Percentiles rank a stretch among this genome's conserved stretches.
Conservation (phyloP, 2,329 filamentous ascomycete species). For the Cladorrhinum sp. region DNA sequence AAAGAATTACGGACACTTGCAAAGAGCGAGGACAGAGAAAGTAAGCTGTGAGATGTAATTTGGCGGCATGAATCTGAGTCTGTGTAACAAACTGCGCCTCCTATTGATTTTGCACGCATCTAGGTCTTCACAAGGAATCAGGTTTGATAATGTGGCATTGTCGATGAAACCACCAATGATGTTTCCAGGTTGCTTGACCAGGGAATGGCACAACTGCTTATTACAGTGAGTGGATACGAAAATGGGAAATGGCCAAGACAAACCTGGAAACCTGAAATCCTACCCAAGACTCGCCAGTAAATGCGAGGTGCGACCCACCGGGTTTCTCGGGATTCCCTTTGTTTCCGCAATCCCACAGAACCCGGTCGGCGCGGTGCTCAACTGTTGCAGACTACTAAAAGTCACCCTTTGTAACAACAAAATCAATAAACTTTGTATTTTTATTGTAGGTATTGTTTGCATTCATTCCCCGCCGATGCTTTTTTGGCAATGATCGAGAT, state of each 20-base stretch:
- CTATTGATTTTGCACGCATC: too few relatives aligned
- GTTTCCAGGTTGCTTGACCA: not conserved
- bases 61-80: too few relatives aligned
- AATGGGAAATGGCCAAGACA: not conserved
- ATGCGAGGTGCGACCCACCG: not conserved
- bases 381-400: not conserved
- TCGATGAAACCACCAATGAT: not conserved
- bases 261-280: too few relatives aligned
- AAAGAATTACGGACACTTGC: slow-evolving; percentile 51
- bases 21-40: slow-evolving; percentile 31
- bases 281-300: not conserved
- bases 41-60: slow-evolving; percentile 23
- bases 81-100: too few relatives aligned
- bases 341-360: not conserved
- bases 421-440: not conserved
- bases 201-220: not conserved
- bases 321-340: not conserved
- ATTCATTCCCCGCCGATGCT: not conserved
- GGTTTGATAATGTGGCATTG: not conserved
- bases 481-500: not conserved
- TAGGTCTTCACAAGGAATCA: too few relatives aligned
- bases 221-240: not conserved
- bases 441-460: not conserved
- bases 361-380: not conserved
- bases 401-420: not conserved